Base-by-base conservation (phyloP, 2,329 filamentous ascomycete species). In the Furcasterigmium sp. region DNA sequence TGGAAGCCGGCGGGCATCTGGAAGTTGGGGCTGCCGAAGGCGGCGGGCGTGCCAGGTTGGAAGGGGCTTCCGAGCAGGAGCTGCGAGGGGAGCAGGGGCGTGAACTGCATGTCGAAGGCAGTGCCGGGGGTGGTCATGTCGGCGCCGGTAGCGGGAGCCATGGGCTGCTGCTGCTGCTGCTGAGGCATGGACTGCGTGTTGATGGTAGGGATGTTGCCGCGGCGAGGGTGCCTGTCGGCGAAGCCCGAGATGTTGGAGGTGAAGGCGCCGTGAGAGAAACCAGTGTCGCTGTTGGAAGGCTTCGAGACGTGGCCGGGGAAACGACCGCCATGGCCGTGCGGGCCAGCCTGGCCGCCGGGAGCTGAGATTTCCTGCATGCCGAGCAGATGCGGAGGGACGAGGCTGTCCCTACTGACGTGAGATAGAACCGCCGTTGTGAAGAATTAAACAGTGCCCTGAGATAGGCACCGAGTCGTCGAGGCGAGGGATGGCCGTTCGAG, bases 41-140 rank as follows among this genome's bases (percentile, higher is more conserved):
- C 84, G 26, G 85, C 87, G 4, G 91, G 91, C 5, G 88, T 95
- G 34, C 91, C 93, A 13, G 93, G 90, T 68, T 97, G 93, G 69
- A 97, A 97, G 15, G 93, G 93, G 65, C 90, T 96, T 38, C 93
- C 93, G 40, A 97, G 84, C 20, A 98, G 81, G 55, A 98, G 75
- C 68, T 96, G 89, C 26, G 91, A 97, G 28, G 93, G 93, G 29
- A 98, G 80, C 52, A 98, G 78, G 51, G 93, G 91, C 10, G 93
- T 96, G 67, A 96, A 97, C 69, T 97, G 93, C 91, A 97, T 96
- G 60, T 97, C 93, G 60, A 90, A 95, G 35, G 80, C 89, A 41
- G 89, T 91, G 35, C 87, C 90, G 14, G 93, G 91, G 19, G 87
- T 91, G 53, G 85, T 76, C 80, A 95, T 81, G 51, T 95, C 90